Conservation (phyloP, 2,329 filamentous ascomycete genomes). For the Paraconiothyrium sp. region DNA sequence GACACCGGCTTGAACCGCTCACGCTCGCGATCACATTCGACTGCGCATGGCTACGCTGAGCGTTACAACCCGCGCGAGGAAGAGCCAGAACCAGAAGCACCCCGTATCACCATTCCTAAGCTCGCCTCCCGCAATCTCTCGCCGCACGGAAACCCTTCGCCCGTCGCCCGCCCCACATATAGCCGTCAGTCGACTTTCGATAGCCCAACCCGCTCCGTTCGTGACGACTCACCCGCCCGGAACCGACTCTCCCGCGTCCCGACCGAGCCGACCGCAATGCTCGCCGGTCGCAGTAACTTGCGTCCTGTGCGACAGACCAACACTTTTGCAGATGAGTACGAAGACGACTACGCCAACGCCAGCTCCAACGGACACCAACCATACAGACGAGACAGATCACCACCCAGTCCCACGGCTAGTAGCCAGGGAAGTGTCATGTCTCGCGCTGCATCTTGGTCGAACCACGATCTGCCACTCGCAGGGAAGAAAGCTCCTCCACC, state of each 20-base stretch:
- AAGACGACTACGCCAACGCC: conserved; percentile 41
- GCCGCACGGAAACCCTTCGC: conserved; percentile 41
- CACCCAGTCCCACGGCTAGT: conserved; percentile 61
- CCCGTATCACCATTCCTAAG: conserved; percentile 57
- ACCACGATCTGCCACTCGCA: conserved; percentile 36
- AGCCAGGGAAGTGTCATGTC: conserved; percentile 61
- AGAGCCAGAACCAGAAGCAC: conserved; percentile 61
- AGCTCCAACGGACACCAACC: conserved; percentile 31
- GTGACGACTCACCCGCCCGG: conserved; percentile 62
- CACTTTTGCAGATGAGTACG: conserved; percentile 48
- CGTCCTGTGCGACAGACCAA: conserved; percentile 52
- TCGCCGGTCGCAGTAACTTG: conserved; percentile 59
- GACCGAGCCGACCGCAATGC: conserved; percentile 63
- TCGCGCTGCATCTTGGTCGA: conserved; percentile 61
- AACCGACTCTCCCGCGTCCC: conserved; percentile 60
- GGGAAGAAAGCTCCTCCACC: conserved; percentile 63
- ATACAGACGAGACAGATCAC: conserved; percentile 56
- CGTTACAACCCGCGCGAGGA: conserved; percentile 67
- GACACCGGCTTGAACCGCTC: conserved; percentile 50
- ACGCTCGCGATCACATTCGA: conserved; percentile 67
- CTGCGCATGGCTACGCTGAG: conserved; percentile 70
- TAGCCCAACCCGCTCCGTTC: conserved; percentile 61
- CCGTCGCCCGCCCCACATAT: conserved; percentile 57
- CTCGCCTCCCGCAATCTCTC: conserved; percentile 56
- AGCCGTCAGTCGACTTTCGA: conserved; percentile 68